These are phyloP conservation scores for Camellia japonica DNA, from an alignment of 148 eudicot species.

Conservation along the genomic window DNA sequence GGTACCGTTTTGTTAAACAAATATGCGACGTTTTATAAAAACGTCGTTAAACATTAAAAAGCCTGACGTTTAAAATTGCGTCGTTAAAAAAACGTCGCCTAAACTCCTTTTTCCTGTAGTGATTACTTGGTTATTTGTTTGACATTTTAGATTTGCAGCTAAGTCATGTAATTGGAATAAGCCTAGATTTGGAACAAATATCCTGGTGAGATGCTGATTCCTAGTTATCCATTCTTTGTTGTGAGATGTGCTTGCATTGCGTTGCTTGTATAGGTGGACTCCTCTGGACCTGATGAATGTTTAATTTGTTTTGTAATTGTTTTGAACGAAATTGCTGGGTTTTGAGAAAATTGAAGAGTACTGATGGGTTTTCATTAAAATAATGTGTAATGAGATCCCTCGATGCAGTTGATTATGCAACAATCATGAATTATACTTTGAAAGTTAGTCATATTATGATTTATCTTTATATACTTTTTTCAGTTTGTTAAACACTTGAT, in stretches of 20 bases:
- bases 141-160: not conserved
- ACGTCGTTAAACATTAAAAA: no score
- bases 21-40: no score
- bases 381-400: not conserved
- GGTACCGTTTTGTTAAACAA: no score
- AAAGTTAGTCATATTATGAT: not conserved
- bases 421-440: not conserved
- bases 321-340: not conserved
- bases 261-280: not conserved
- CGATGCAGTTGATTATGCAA: not conserved
- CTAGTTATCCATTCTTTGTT: not conserved
- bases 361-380: not conserved
- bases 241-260: not conserved
- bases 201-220: not conserved
- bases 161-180: not conserved
- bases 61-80: no score
- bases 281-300: not conserved
- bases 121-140: no score
- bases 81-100: no score
- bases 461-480: not conserved
- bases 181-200: not conserved
- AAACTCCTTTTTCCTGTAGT: not conserved
- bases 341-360: not conserved
- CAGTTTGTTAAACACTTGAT: not conserved
- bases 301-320: not conserved